Evolutionary conservation across 2,329 filamentous ascomycete genomes (phyloP), one percentile per base, ranked within the genome.

Genomic region (Botryotinia convoluta): DNA sequence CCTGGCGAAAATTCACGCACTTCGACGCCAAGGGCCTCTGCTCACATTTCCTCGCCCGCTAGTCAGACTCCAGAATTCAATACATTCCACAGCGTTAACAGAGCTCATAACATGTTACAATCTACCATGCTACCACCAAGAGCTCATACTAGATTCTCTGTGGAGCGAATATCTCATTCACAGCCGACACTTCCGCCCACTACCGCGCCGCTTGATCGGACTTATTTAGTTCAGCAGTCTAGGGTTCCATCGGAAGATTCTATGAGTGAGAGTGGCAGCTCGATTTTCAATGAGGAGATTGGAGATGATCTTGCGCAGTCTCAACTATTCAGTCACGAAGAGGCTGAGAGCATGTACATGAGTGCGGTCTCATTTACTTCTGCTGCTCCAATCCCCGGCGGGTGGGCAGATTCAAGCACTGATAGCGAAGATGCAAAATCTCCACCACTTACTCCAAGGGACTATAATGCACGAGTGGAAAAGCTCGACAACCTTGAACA

Each of bases 271-370:
- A 75, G 74, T 16, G 67, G 70, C 48, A 69, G 63, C 29, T 72
- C 42, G 18, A 57, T 10, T 32, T 16, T 39, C 29, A 72, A 59
- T 16, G 75, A 75, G 14, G 76, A 76, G n/a, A 74, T 75, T 14
- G 78, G 74, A 9, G 85, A 89, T 48, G 88, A 91, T 74, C 83
- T 92, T 32, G 82, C 87, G 4, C 84, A 88, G 75, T 95, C 93
- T 8, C 90, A 88, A 59, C 79, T 94, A 1, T 95, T 92, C 79
- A 93, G 89, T 51, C 92, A 94, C 74, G 92, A 94, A 75, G 92
- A 95, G 75, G 93, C 92, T 0, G 90, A 93, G 79, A 96, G 93
- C 81, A 93, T 97, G 90, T 97, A 96, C 78, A 91, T 94, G 90
- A 95, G 90, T 75, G 90, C 90, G 1, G 87, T 91, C 69, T 91